Percentiles rank a stretch among this genome's conserved stretches.
phyloP scores from a whole-genome alignment of 2,329 filamentous ascomycete species.

The Hymenoscyphus fructigenus region DNA sequence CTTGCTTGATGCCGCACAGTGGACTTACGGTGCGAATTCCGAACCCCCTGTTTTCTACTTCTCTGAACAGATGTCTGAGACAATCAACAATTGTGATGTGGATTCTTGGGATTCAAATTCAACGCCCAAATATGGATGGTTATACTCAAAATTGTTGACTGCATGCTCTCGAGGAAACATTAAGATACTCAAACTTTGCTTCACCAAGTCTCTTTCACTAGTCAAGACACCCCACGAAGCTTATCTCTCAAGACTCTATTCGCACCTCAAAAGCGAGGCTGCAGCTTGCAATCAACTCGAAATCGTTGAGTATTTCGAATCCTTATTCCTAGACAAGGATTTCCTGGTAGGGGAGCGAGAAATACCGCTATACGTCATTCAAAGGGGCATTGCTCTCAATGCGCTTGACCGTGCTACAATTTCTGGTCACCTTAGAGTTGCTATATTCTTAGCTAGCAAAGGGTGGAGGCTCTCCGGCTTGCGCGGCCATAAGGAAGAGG shows the following conservation, averaged over 20 bases:
- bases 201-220: background rate
- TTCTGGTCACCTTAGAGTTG: background rate
- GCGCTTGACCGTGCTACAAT: background rate
- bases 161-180: background rate
- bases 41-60: background rate
- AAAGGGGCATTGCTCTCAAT: background rate
- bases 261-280: background rate
- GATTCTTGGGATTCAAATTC: background rate
- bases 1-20: background rate
- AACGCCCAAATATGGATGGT: background rate
- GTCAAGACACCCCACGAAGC: background rate
- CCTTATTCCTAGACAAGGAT: background rate
- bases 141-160: background rate
- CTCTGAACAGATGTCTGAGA: background rate
- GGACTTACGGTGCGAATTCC: background rate
- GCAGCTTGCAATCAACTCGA: background rate
- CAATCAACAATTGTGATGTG: background rate
- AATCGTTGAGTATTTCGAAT: background rate
- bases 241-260: background rate
- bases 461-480: background rate
- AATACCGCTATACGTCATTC: background rate
- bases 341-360: background rate
- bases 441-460: background rate
- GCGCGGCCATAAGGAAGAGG: background rate
- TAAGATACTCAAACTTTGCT: background rate